Conservation (phyloP, 1,284 basidiomycete species). For the Volvariella surrecta region DNA sequence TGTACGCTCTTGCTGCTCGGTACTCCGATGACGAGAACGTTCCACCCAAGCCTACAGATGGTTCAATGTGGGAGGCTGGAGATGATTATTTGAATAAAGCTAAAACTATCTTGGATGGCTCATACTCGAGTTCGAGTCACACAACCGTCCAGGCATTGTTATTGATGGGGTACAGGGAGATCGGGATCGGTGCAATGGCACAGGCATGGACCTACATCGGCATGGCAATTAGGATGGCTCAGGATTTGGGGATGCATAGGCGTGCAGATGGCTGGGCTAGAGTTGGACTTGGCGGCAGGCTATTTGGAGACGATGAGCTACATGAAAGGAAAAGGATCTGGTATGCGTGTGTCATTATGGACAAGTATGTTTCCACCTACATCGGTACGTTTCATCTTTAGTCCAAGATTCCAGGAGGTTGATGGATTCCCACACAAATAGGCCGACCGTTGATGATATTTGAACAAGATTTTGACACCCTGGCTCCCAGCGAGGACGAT, state of each 20-base stretch:
- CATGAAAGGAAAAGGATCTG: constrained; percentile 72
- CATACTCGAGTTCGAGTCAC: constrained; percentile 55
- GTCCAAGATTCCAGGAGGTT: constrained; percentile 1
- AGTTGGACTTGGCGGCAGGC: constrained; percentile 41
- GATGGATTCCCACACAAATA: constrained; percentile 12
- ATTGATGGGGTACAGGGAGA: constrained; percentile 74
- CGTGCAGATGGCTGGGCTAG: constrained; percentile 69
- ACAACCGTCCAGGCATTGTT: constrained; percentile 73
- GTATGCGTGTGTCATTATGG: constrained; percentile 76
- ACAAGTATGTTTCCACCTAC: constrained; percentile 75
- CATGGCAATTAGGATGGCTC: constrained; percentile 77
- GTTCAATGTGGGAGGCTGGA: constrained; percentile 74
- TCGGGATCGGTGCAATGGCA: constrained; percentile 83
- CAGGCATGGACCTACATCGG: constrained; percentile 79
- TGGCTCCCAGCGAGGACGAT: constrained; percentile 57
- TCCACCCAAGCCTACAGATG: constrained; percentile 34
- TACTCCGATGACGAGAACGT: constrained; percentile 32
- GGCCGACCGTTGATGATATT: constrained; percentile 70
- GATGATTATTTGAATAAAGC: constrained; percentile 67
- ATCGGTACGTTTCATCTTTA: constrained; percentile 41
- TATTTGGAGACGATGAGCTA: constrained; percentile 61
- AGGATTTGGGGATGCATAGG: constrained; percentile 81
- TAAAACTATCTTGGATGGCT: constrained; percentile 57
- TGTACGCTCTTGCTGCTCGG: constrained; percentile 72
- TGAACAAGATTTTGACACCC: constrained; percentile 76